Base-by-base conservation (phyloP, 192 early-diverging fungal genomes). In the Diversispora eburnea region DNA sequence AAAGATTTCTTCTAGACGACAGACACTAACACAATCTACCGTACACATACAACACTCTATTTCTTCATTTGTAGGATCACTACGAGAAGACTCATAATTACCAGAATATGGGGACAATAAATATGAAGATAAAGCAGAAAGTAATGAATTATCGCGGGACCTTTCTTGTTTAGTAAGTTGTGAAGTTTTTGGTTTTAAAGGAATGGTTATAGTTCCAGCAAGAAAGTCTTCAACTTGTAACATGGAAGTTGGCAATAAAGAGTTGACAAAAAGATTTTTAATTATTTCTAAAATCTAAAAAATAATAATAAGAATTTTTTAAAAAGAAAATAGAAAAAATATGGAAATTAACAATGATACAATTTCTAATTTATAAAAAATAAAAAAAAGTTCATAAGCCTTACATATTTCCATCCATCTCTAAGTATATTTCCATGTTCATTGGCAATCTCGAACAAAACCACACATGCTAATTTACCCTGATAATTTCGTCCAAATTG, bases 401-500 rank as follows among this genome's bases (percentile, higher is more conserved):
- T 71, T 75, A 94, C 88, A 59, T 87, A 86, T 60, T 88, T 85
- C 92, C 96, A 92, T 13, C 89, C 82, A 25, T 80, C 73, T 13
- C 81, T 85, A 77, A 99, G 58, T 73, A 85, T 70, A 57, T 90
- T 88, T 43, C 90, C 84, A 81, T 89, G 83, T 78, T 93, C 83
- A 49, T 76, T 79, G 54, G 85, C 84, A 57, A 94, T 82, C 39
- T 87, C 89, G 80, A 98, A 93, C 70, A 94, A 83, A n/a, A 96
- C 84, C 6, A 96, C 91, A 54, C 93, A 85, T 5, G 94, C 94
- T 61, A 96, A 82, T 81, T 98, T 95, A n/a, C 91, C 91, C 54
- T 90, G 89, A 73, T 92, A 93, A 73, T 91, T 93, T 48, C 88
- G 83, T 66, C 96, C 96, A 86, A 99, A 92, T 49, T 95, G 91